These are phyloP conservation scores for Phytophthora tubulina DNA, from an alignment of 352 stramenopile genomes.

Conservation along the genomic window DNA sequence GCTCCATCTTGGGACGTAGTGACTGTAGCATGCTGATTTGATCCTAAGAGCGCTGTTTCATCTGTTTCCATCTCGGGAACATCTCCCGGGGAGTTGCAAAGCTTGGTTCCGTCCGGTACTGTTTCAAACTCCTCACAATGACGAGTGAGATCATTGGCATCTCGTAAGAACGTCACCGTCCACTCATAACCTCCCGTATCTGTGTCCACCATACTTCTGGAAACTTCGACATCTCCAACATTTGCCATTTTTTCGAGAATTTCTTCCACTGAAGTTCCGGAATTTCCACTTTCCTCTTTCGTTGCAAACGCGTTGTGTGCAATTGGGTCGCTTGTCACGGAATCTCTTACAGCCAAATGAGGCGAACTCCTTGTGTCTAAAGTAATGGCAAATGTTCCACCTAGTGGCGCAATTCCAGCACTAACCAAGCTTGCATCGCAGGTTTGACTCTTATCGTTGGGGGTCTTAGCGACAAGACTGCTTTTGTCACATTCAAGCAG, in stretches of 20 bases:
- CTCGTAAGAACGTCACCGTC: conserved; percentile 95
- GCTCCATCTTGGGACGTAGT: conserved; percentile 59
- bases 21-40: conserved; percentile 39
- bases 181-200: conserved; percentile 94
- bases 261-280: conserved; percentile 95
- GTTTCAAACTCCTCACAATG: conserved; percentile 75
- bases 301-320: conserved; percentile 93
- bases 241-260: conserved; percentile 95
- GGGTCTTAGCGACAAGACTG: conserved; percentile 60
- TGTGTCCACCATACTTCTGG: conserved; percentile 82
- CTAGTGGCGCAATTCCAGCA: conserved; percentile 85
- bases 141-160: conserved; percentile 57
- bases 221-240: conserved; percentile 94
- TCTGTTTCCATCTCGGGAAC: conserved; percentile 81
- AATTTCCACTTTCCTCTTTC: conserved; percentile 86
- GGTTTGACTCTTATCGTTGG: conserved; percentile 57
- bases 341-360: conserved; percentile 76
- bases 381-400: conserved; percentile 91
- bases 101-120: conserved; percentile 44
- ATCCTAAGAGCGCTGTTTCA: conserved; percentile 39
- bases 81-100: conserved; percentile 95
- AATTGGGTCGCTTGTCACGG: conserved; percentile 86
- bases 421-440: conserved; percentile 43
- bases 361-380: conserved; percentile 81
- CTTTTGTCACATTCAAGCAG: conserved; percentile 62